Base-by-base conservation (phyloP, 805 yeast species). In the Sungouiella blattae region DNA sequence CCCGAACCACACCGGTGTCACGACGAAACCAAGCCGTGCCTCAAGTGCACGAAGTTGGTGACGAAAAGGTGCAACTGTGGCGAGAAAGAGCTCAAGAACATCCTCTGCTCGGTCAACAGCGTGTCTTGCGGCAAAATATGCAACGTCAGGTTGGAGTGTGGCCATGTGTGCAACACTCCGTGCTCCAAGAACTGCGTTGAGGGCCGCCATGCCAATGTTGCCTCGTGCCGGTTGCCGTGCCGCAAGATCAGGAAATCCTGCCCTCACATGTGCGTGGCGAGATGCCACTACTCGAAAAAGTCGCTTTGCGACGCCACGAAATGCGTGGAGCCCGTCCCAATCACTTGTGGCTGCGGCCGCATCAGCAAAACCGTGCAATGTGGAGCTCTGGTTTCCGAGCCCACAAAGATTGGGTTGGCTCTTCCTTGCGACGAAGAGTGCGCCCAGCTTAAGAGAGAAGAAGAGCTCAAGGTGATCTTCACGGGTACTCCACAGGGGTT, bases 1-100 rank as follows among this genome's bases (percentile, higher is more conserved):
- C 75, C 72, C 14, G 83, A 79, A 53, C 68, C 72, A 22, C 97
- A 88, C 54, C 59, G 67, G 22, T 88, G 97, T 55, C 97, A 88
- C 55, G 73, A 65, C n/a, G 79, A 76, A 41, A 67, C 67, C 28
- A 67, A 62, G 5, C 50, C 60, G 3, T 88, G 97, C 58, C 95
- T 95, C 0, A 78, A 77, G 41, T 88, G 96, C 58, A 84, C 94
- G 5, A 43, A 45, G 9, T 40, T 76, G 5, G 80, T 80, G 2
- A 62, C 67, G 18, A 79, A 75, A 44, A 45, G 43, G 15, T 84
- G 94, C 54, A 69, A 71, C 44, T 84, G 93, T 66, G 85, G 84
- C 3, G 64, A 41, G 18, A 55, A 71, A 43, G 58, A 61, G 4
- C 69, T 86, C 7, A 71, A 77, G 22, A 82, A 83, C 12, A 75